A percentile compares a stretch with the other conserved stretches of the same genome.
These are phyloP conservation scores for Astrothelium subdiscretum DNA, from an alignment of 495 filamentous ascomycete genomes.

Conservation along the genomic window DNA sequence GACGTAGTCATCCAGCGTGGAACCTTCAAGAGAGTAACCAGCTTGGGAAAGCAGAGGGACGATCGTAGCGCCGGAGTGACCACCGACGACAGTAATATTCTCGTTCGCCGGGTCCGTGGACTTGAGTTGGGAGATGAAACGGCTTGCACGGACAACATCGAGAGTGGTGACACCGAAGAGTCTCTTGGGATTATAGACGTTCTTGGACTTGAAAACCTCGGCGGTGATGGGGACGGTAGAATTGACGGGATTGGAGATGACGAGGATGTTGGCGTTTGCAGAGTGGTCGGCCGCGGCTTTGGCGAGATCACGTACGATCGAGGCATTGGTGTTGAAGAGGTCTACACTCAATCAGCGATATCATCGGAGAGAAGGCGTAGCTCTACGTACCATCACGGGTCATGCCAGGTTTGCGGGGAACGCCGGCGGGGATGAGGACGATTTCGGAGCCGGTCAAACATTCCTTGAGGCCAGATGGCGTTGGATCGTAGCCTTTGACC, in stretches of 20 bases:
- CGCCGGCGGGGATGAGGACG: constrained; percentile 94
- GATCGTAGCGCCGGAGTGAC: constrained; percentile 96
- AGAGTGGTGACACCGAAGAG: constrained; percentile 99
- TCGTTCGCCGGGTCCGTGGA: constrained; percentile 77
- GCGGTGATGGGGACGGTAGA: constrained; percentile 94
- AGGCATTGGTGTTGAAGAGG: constrained; percentile 99
- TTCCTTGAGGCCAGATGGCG: constrained; percentile 57
- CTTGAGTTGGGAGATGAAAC: constrained; percentile 93
- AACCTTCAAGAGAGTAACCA: constrained; percentile 66
- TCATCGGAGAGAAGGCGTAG: not conserved
- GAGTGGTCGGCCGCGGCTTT: constrained; percentile 83
- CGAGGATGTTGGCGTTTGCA: constrained; percentile 88
- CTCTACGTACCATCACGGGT: constrained; percentile 66
- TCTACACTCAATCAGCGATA: constrained; percentile 36
- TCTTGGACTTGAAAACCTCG: constrained; percentile 86
- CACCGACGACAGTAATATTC: constrained; percentile 90
- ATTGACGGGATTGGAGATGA: constrained; percentile 99
- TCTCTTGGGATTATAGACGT: constrained; percentile 96
- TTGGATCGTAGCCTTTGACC: constrained; percentile 80
- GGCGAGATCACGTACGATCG: constrained; percentile 95
- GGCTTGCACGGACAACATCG: constrained; percentile 92
- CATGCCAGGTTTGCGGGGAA: constrained; percentile 99
- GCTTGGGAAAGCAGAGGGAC: constrained; percentile 95
- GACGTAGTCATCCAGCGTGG: constrained; percentile 63
- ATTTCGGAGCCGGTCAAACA: constrained; percentile 79